These are phyloP conservation scores for Thermoascus crustaceus DNA, from an alignment of 2,329 filamentous ascomycete species.

Conservation along the genomic window DNA sequence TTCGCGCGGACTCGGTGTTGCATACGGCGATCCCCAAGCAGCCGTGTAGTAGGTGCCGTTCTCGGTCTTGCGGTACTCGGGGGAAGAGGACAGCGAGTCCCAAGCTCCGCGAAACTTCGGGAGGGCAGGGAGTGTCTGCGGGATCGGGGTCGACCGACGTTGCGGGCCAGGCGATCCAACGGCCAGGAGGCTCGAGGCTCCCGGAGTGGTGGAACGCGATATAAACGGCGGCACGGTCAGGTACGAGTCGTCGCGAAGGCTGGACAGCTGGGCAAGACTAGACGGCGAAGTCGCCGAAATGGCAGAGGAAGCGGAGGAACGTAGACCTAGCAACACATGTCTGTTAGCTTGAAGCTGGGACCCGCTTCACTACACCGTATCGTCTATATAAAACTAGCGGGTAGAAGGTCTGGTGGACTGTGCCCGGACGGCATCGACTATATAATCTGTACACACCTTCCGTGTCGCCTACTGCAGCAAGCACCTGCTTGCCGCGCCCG, in stretches of 20 bases:
- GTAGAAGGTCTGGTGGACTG: too few relatives aligned
- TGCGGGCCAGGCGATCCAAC: conserved; percentile 25
- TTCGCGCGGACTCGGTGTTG: conserved; percentile 47
- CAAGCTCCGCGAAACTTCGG: conserved; percentile 23
- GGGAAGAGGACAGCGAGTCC: conserved; percentile 33
- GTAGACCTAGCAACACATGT: conserved; percentile 25
- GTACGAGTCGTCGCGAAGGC: conserved; percentile 22
- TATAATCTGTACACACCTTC: conserved; percentile 29
- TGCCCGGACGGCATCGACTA: neutral
- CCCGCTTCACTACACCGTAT: too few relatives aligned
- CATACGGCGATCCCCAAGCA: conserved; percentile 89
- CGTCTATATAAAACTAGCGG: too few relatives aligned
- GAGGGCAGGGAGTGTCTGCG: conserved; percentile 24
- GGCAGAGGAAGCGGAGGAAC: conserved; percentile 29
- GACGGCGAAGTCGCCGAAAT: conserved; percentile 28
- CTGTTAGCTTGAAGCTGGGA: conserved; percentile 1
- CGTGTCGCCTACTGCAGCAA: conserved; percentile 41
- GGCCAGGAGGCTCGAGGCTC: conserved; percentile 29
- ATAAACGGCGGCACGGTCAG: conserved; percentile 21
- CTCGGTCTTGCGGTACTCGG: conserved; percentile 36
- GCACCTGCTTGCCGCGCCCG: conserved; percentile 40
- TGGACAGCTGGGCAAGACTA: conserved; percentile 20
- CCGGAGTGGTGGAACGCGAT: conserved; percentile 28
- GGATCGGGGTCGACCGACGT: conserved; percentile 21
- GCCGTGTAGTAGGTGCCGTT: conserved; percentile 58